Evolutionary conservation across 169 alveolate genomes (phyloP).

Genomic region (Eimeria tenella): DNA sequence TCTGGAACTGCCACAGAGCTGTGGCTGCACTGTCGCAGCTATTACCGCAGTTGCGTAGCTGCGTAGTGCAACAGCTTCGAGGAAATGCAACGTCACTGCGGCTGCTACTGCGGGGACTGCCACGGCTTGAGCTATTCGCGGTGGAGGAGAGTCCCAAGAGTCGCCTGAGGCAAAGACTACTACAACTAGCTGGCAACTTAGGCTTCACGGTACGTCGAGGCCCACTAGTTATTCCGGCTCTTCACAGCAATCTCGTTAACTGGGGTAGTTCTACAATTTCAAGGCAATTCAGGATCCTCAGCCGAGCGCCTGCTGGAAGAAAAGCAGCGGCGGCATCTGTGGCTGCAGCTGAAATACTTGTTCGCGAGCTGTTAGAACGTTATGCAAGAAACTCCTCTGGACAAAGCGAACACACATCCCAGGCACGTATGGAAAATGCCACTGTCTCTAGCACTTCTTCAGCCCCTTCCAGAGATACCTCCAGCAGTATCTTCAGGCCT

Average conservation of each 20-base stretch:
- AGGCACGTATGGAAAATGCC: conserved; percentile 20
- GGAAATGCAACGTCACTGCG: conserved; percentile 70
- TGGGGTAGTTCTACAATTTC: conserved; percentile 33
- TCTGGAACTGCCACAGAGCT: conserved; percentile 72
- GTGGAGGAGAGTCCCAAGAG: conserved; percentile 45
- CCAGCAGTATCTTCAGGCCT: not conserved
- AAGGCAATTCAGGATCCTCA: conserved; percentile 42
- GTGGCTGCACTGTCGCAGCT: conserved; percentile 77
- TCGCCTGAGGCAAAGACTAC: conserved; percentile 54
- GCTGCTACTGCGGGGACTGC: conserved; percentile 66
- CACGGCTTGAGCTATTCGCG: conserved; percentile 65
- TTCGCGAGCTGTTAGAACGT: conserved; percentile 6
- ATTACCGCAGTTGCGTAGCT: conserved; percentile 65
- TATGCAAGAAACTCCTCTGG: not conserved
- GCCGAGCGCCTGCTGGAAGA: conserved; percentile 56
- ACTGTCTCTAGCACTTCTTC: not conserved
- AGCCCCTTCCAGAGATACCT: not conserved
- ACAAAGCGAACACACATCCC: not conserved
- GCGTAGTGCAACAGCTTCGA: conserved; percentile 72
- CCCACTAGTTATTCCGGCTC: conserved; percentile 63
- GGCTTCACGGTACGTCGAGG: conserved; percentile 71
- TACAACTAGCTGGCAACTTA: conserved; percentile 48
- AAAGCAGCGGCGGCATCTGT: conserved; percentile 53
- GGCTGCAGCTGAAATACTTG: conserved; percentile 52
- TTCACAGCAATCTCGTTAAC: conserved; percentile 54